phyloP scores from a whole-genome alignment of 805 yeast species.

The Saccharomycopsis fibuligera region DNA sequence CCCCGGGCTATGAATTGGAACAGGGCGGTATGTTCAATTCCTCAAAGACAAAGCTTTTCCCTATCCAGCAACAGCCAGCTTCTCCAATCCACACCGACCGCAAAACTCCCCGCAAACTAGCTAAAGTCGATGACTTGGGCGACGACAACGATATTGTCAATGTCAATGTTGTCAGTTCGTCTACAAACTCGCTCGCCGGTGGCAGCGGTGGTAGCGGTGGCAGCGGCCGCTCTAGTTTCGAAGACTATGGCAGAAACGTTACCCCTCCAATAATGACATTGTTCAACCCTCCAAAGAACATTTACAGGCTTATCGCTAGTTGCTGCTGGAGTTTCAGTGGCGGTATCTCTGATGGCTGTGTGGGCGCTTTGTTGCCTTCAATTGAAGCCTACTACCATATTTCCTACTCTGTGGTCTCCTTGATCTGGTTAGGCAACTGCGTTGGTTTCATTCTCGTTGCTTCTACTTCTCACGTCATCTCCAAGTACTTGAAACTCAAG shows the following conservation, averaged over 20 bases:
- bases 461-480: constrained; percentile 39
- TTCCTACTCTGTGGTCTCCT: constrained; percentile 47
- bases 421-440: constrained; percentile 54
- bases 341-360: constrained; percentile 51
- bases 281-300: constrained; percentile 37
- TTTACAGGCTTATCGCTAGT: constrained; percentile 36
- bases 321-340: constrained; percentile 35
- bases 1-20: constrained; percentile 34
- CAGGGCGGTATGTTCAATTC: constrained; percentile 20
- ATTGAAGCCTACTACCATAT: constrained; percentile 44
- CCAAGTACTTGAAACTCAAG: constrained; percentile 35
- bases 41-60: constrained; percentile 10
- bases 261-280: constrained; percentile 32
- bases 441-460: constrained; percentile 50
- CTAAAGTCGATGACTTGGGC: background rate
- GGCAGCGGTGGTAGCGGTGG: background rate
- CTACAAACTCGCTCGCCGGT: constrained; percentile 10
- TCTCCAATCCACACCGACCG: background rate
- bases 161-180: background rate
- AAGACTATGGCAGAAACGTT: constrained; percentile 16
- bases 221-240: background rate
- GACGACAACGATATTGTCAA: background rate
- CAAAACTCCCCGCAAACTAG: background rate
- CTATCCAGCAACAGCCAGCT: constrained; percentile 16
- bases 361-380: constrained; percentile 53